A percentile compares a stretch with the other conserved stretches of the same genome.
These are phyloP conservation scores for Umbelopsis sp. DNA, from an alignment of 192 early-diverging fungal genomes.

Conservation along the genomic window DNA sequence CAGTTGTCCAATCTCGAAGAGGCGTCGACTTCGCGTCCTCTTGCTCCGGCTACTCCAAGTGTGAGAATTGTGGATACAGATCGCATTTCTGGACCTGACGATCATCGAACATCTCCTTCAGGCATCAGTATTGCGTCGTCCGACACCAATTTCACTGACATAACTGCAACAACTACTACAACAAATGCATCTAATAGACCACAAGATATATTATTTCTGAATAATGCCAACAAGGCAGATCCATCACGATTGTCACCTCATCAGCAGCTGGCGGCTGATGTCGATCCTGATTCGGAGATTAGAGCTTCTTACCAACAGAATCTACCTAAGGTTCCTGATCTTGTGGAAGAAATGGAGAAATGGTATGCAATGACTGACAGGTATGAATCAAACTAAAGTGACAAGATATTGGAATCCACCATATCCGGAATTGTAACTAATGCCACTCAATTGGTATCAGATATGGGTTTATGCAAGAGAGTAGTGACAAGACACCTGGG, in stretches of 20 bases:
- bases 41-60: not conserved
- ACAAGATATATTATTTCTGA: not conserved
- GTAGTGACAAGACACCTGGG: not conserved
- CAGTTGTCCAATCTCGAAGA: not conserved
- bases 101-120: conserved; percentile 3
- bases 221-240: not conserved
- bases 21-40: not conserved
- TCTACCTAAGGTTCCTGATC: conserved; percentile 19
- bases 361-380: conserved; percentile 41
- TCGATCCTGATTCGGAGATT: conserved; percentile 17
- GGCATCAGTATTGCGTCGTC: conserved; percentile 4
- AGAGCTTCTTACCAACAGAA: conserved; percentile 15
- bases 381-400: not conserved
- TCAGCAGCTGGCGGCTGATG: not conserved
- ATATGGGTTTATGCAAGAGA: conserved; percentile 37
- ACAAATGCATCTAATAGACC: not conserved
- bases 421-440: not conserved
- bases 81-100: not conserved
- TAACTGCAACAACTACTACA: not conserved
- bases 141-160: conserved; percentile 12
- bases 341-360: conserved; percentile 38
- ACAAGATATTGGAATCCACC: not conserved
- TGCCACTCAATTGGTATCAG: conserved; percentile 2
- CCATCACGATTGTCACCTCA: conserved; percentile 3
- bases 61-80: not conserved